These are phyloP conservation scores for Tetrahymena borealis DNA, from an alignment of 73 alveolate genomes.

Conservation along the genomic window DNA sequence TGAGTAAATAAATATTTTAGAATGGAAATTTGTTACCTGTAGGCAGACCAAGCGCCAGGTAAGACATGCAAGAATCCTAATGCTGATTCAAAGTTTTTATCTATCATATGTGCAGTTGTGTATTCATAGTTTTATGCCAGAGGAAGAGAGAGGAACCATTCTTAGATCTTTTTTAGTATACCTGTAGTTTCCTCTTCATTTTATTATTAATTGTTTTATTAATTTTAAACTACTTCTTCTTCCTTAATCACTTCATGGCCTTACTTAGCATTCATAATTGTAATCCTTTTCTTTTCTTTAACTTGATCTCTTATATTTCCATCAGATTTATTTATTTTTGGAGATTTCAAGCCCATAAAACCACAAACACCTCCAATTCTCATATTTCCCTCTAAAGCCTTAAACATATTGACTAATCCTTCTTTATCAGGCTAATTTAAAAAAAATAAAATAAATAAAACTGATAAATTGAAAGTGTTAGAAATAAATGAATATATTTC, in stretches of 20 bases:
- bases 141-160: not conserved
- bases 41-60: slow-evolving; percentile 56
- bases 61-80: slow-evolving; percentile 49
- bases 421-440: slow-evolving; percentile 5
- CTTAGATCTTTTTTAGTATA: not conserved
- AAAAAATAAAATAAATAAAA: not conserved
- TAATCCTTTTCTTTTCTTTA: not conserved
- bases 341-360: slow-evolving; percentile 4
- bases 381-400: slow-evolving; percentile 15
- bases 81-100: slow-evolving; percentile 42
- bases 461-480: not conserved
- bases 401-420: slow-evolving; percentile 10
- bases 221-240: no score
- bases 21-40: slow-evolving; percentile 32
- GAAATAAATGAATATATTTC: no score
- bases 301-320: not conserved
- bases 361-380: slow-evolving; percentile 44
- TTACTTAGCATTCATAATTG: not conserved
- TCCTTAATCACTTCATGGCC: not conserved
- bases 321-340: not conserved
- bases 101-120: slow-evolving; percentile 42
- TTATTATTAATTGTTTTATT: no score
- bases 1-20: not conserved
- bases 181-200: not conserved
- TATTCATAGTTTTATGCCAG: slow-evolving; percentile 17